Conservation (phyloP, 2,329 filamentous ascomycete genomes). For the Mycosphaerella arachidis region DNA sequence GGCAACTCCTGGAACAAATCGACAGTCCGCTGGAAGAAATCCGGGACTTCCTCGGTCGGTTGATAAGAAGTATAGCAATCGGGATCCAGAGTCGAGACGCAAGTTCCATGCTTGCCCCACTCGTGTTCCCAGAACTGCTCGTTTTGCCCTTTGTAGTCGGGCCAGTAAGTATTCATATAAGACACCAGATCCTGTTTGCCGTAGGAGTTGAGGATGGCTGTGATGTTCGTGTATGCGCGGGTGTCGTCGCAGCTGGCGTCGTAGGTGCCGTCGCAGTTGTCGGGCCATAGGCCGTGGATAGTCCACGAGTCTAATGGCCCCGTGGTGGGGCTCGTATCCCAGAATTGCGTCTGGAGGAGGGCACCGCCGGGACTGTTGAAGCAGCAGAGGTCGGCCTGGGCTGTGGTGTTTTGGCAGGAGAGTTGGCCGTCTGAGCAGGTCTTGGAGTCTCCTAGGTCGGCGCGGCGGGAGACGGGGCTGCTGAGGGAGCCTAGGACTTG, state of each 20-base stretch:
- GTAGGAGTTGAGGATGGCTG: constrained; percentile 54
- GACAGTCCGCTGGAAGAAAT: constrained; percentile 65
- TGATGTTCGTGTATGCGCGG: constrained; percentile 63
- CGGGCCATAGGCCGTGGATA: constrained; percentile 60
- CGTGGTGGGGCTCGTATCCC: constrained; percentile 62
- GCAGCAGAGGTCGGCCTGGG: constrained; percentile 64
- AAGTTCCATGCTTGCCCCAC: constrained; percentile 63
- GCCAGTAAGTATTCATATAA: constrained; percentile 70
- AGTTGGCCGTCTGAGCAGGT: constrained; percentile 43
- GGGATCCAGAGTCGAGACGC: constrained; percentile 64
- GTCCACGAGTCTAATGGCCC: constrained; percentile 69
- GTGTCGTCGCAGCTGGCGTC: constrained; percentile 60
- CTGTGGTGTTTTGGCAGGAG: constrained; percentile 61
- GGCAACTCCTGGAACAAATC: constrained; percentile 62
- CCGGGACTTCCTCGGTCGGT: constrained; percentile 59
- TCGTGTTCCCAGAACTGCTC: constrained; percentile 57
- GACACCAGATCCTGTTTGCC: constrained; percentile 54
- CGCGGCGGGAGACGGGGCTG: constrained; percentile 11
- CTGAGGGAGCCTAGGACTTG: constrained; percentile 22
- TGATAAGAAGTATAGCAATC: constrained; percentile 58
- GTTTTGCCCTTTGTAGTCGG: constrained; percentile 61
- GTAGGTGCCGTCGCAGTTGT: constrained; percentile 64
- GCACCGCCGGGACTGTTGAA: constrained; percentile 69
- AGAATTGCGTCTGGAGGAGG: constrained; percentile 71
- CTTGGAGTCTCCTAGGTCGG: constrained; percentile 15